These are phyloP conservation scores for Remersonia thermophila DNA, from an alignment of 2,329 filamentous ascomycete genomes.

Conservation along the genomic window DNA sequence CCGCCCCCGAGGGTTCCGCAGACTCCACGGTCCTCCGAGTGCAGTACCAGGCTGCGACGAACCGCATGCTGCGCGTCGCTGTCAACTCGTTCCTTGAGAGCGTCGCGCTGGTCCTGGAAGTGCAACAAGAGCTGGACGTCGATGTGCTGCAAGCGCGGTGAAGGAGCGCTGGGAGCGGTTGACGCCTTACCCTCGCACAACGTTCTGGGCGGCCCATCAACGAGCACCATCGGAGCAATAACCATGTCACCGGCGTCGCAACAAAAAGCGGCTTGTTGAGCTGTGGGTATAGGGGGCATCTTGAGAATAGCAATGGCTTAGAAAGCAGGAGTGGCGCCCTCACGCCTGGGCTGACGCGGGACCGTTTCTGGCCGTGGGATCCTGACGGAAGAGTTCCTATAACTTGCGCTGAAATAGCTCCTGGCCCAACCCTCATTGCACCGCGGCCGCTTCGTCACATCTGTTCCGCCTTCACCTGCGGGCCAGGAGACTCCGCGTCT, in stretches of 20 bases:
- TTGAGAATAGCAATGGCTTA: too few species aligned
- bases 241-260: too few species aligned
- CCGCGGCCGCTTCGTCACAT: slow-evolving; percentile 1
- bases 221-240: too few species aligned
- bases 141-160: slow-evolving; percentile 52
- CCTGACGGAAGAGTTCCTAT: slow-evolving; percentile 1
- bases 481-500: slow-evolving; percentile 29
- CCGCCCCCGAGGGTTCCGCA: slow-evolving; percentile 13
- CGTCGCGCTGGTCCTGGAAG: slow-evolving; percentile 67
- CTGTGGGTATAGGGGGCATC: too few species aligned
- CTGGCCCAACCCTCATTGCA: neutral
- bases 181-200: too few species aligned
- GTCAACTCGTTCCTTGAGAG: slow-evolving; percentile 96
- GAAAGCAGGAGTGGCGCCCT: too few species aligned
- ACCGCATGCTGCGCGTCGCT: slow-evolving; percentile 89
- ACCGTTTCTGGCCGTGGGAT: too few species aligned
- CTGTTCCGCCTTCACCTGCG: slow-evolving; percentile 28
- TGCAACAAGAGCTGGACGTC: slow-evolving; percentile 82
- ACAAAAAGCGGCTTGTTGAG: too few species aligned
- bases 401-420: too few species aligned
- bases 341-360: too few species aligned
- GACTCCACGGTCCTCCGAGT: slow-evolving; percentile 48
- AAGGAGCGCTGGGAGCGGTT: slow-evolving; percentile 4
- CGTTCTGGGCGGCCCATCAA: too few species aligned
- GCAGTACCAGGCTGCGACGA: slow-evolving; percentile 78